Base-by-base conservation (phyloP, 257 asterid genomes). In the Solanum pinnatisectum region DNA sequence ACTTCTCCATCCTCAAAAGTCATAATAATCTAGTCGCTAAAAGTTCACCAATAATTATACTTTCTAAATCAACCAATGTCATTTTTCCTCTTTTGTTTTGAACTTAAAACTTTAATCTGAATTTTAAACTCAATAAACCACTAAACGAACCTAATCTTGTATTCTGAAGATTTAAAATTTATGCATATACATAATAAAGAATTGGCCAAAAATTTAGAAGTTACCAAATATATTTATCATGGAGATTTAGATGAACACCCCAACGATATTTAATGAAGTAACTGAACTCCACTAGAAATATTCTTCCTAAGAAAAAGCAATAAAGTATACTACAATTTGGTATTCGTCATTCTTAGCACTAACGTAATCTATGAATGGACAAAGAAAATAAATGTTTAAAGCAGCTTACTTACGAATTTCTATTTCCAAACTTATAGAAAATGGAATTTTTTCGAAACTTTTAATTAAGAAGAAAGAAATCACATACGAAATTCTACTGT, bases 371-470 rank as follows among this genome's bases (percentile, higher is more conserved):
- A 25, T 27, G 15, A 78, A 42, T 13, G 4, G n/a, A 8, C 12
- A 42, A 42, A 42, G 23, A 44, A 79, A 44, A 14, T 32, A n/a
- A 39, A 32, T 76, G 35, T 7, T 6, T 11, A 39, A 23, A 44
- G 52, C 52, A 73, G 9, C 8, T 40, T 9, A 20, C 10, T 16
- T 8, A 10, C 6, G 30, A 8, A 2, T 23, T 33, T 4, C 30
- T 23, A 4, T 60, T 9, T 60, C 23, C 70, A 60, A 60, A 22
- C 46, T 10, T 44, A 4, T 44, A 12, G 3, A 44, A 44, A 12
- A 42, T 42, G 4, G 0, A 12, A 12, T 0, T 0, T 65, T 27
- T 2, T 42, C 1, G 0, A 11, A 3, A 25, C 4, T 65, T 67
- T 1, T 6, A 13, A 67, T 27, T 67, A 25, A 27, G 1, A 27